Base-by-base conservation (phyloP, 345 rosid species). In the Pistacia integerrima region DNA sequence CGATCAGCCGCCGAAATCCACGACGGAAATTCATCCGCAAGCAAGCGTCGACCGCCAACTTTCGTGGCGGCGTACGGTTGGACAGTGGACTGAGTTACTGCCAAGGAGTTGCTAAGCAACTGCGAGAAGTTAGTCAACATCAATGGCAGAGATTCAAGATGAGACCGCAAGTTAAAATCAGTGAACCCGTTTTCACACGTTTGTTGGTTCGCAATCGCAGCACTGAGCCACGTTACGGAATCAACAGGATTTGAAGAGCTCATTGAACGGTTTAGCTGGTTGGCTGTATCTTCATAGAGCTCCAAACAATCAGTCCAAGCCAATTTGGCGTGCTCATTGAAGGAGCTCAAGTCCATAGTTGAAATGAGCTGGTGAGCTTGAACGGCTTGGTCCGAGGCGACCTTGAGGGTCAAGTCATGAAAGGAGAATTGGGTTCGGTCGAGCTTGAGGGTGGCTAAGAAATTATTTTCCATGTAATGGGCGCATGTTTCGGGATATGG, bases 161-260 rank as follows among this genome's bases (percentile, higher is more conserved):
- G 49, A 52, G 88, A 75, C 54, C 77, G 65, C 46, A 86, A 60
- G 33, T 90, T 82, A n/a, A 88, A 85, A 55, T 94, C 98, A 28
- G 54, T 67, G 70, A 94, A 91, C 10, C 97, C 97, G 70, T 86
- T 89, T 81, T 73, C 75, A 83, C 98, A 94, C 0, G 97, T 91
- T 57, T 86, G 86, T 56, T 89, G 91, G 64, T 90, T 93, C 51
- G 98, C 87, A 52, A 84, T 78, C 0, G 97, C 82, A 6, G 95
- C 98, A 77, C 97, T 94, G 70, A 94, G 73, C 87, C 92, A 90
- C 0, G 95, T 93, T 75, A 86, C 91, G 49, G 89, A 76, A 46
- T 94, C 93, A 16, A 57, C 25, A 3, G 85, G 85, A 75, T 74
- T 78, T 10, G 16, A 82, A 0, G 89, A 81, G 59, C 80, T 83